Conservation (phyloP, 2,329 filamentous ascomycete genomes). For the Lachnellula subtilissima region DNA sequence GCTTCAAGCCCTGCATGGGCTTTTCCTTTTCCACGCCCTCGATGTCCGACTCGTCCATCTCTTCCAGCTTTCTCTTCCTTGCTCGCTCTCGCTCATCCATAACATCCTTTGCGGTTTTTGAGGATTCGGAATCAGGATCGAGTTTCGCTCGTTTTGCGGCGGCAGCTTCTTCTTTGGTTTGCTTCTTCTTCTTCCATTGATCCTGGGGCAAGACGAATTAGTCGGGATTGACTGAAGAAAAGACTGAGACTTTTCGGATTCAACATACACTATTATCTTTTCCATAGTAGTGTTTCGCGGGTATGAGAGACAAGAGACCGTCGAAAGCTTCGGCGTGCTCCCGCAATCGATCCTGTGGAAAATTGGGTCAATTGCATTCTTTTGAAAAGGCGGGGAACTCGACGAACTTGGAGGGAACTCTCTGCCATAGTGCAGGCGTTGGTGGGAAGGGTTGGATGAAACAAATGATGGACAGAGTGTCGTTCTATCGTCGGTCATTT, state of each 20-base stretch:
- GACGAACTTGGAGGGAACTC: conserved; percentile 29
- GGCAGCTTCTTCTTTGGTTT: conserved; percentile 82
- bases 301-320: conserved; percentile 64
- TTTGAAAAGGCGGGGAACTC: conserved; percentile 20
- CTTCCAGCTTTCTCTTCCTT: conserved; percentile 76
- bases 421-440: conserved; percentile 27
- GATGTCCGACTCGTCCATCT: conserved; percentile 50
- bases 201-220: conserved; percentile 50
- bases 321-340: conserved; percentile 37
- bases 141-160: conserved; percentile 83
- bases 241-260: not conserved
- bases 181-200: conserved; percentile 93
- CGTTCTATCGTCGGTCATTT: too few species aligned
- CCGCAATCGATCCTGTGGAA: conserved; percentile 45
- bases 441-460: not conserved
- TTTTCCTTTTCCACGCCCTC: conserved; percentile 54
- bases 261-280: conserved; percentile 62
- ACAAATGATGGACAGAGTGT: not conserved
- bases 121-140: conserved; percentile 82
- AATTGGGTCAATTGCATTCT: conserved; percentile 7
- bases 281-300: conserved; percentile 67
- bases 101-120: conserved; percentile 87
- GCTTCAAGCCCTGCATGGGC: conserved; percentile 60
- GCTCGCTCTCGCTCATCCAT: conserved; percentile 66
- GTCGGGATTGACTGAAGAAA: conserved; percentile 4